Evolutionary conservation across 257 asterid species (phyloP).

Genomic region (Coffea canephora): DNA sequence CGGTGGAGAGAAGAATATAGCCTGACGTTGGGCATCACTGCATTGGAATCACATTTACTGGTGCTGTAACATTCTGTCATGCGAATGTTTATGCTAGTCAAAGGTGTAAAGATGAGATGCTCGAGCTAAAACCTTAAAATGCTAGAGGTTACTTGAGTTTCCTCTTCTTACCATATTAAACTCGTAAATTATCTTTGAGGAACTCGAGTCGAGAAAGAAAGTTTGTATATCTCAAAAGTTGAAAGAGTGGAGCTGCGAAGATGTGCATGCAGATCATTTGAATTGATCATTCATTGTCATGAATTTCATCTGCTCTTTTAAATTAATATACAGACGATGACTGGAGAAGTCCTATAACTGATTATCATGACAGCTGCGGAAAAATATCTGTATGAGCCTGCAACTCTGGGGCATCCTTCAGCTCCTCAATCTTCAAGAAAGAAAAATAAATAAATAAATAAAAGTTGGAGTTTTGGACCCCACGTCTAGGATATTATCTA

Average conservation of each 20-base stretch:
- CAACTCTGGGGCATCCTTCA: background rate
- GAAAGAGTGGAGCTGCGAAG: too few species aligned
- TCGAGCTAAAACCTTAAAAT: background rate
- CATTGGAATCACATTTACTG: background rate
- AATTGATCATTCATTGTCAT: background rate
- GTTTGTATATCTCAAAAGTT: background rate
- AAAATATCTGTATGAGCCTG: background rate
- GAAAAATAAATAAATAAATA: too few species aligned
- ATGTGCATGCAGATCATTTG: background rate
- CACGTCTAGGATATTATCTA: background rate
- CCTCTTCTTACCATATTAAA: background rate
- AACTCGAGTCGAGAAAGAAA: too few species aligned
- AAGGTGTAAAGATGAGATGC: background rate
- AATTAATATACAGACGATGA: background rate
- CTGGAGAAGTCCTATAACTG: too few species aligned
- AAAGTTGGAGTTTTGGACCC: background rate
- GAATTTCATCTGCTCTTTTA: background rate
- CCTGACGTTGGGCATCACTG: background rate
- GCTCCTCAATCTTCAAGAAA: background rate
- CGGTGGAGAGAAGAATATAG: background rate
- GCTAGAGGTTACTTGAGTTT: background rate
- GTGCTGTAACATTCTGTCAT: background rate
- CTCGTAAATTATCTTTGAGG: background rate
- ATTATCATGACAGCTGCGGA: background rate
- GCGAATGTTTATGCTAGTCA: background rate